Conservation (phyloP, 2,329 filamentous ascomycete genomes). For the Akanthomyces muscarius region DNA sequence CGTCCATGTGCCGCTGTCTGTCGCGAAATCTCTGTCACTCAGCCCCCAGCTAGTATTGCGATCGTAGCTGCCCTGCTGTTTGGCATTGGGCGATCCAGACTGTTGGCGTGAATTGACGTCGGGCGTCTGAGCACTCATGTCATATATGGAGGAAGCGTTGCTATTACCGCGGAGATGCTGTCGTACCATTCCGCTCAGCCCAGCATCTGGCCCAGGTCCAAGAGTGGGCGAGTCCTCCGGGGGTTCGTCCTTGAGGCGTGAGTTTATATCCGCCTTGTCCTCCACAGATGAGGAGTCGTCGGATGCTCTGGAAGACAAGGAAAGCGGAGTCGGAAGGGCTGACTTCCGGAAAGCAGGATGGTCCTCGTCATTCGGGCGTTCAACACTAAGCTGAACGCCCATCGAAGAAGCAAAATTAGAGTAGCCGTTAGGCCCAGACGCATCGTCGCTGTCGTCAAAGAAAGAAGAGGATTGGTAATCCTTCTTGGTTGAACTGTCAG, state of each 20-base stretch:
- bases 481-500: constrained; percentile 29
- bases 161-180: constrained; percentile 82
- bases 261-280: constrained; percentile 22
- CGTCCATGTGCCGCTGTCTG: constrained; percentile 22
- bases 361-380: constrained; percentile 49
- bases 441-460: constrained; percentile 42
- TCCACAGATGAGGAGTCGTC: constrained; percentile 29
- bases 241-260: constrained; percentile 17
- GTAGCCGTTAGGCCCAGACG: constrained; percentile 19
- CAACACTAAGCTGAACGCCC: constrained; percentile 28
- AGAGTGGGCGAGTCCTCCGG: constrained; percentile 73
- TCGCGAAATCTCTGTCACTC: constrained; percentile 23
- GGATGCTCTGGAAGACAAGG: constrained; percentile 28
- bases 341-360: constrained; percentile 52
- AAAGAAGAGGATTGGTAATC: constrained; percentile 37
- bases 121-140: constrained; percentile 38
- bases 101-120: constrained; percentile 23
- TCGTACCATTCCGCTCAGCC: constrained; percentile 75
- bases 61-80: constrained; percentile 26
- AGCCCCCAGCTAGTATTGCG: constrained; percentile 19
- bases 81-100: constrained; percentile 31
- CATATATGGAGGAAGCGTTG: constrained; percentile 75
- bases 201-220: constrained; percentile 59
- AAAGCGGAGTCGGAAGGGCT: constrained; percentile 41
- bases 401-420: constrained; percentile 17